Conservation (phyloP, 176 grass and related monocot species). For the Oryza australiensis region DNA sequence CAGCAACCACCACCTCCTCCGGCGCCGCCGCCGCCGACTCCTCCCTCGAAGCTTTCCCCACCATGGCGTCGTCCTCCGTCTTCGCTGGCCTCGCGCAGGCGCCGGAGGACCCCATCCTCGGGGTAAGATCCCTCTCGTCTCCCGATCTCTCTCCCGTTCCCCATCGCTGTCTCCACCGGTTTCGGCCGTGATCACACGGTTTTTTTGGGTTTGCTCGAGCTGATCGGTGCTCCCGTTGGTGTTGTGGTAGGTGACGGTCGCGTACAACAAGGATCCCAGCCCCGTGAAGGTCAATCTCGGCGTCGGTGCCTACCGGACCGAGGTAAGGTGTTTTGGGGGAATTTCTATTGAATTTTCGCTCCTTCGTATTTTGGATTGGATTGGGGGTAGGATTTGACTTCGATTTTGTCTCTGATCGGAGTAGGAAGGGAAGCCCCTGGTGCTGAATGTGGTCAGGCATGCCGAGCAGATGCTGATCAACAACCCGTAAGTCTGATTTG, state of each 20-base stretch:
- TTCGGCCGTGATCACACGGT: slow-evolving; percentile 21
- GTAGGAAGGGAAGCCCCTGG: slow-evolving; percentile 97
- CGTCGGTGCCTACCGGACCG: slow-evolving; percentile 95
- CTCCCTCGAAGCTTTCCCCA: slow-evolving; percentile 40
- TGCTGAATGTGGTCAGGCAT: slow-evolving; percentile 84
- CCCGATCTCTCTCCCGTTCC: neutral
- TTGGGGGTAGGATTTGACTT: slow-evolving; percentile 29
- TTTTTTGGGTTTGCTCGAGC: slow-evolving; percentile 6
- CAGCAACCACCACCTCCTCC: neutral
- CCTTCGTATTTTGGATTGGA: neutral
- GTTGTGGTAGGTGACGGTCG: slow-evolving; percentile 72
- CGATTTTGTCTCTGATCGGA: slow-evolving; percentile 15
- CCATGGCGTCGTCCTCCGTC: slow-evolving; percentile 66
- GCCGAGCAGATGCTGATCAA: slow-evolving; percentile 76
- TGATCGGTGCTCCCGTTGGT: slow-evolving; percentile 17
- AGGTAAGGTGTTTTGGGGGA: slow-evolving; percentile 49
- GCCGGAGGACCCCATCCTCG: slow-evolving; percentile 96
- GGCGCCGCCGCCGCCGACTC: slow-evolving; percentile 33
- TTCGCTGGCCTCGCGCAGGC: slow-evolving; percentile 74
- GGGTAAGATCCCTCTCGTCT: slow-evolving; percentile 41
- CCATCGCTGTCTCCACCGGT: neutral
- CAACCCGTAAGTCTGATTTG: slow-evolving; percentile 57
- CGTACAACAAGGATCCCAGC: slow-evolving; percentile 97
- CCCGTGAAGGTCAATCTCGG: slow-evolving; percentile 92
- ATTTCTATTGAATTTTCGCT: neutral